Evolutionary conservation across 2,329 filamentous ascomycete species (phyloP).

Genomic region (Pseudogymnoascus sp.): DNA sequence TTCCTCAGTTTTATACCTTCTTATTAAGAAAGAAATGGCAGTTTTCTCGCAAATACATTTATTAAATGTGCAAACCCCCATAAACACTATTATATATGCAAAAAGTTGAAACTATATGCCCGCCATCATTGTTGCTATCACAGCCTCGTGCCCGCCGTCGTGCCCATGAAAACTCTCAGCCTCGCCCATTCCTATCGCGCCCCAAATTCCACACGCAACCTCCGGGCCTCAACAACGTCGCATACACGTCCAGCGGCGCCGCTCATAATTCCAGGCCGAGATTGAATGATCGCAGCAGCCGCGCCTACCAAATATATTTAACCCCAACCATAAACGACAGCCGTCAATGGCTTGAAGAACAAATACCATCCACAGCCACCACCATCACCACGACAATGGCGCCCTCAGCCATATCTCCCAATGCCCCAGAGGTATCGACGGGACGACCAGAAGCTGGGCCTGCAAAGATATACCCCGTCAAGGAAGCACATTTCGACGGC

Average conservation of each 20-base stretch:
- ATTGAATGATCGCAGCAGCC: background rate
- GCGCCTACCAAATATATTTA: background rate
- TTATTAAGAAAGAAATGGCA: background rate
- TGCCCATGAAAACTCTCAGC: constrained; percentile 2
- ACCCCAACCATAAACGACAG: constrained; percentile 33
- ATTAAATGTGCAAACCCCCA: background rate
- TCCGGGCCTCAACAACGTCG: background rate
- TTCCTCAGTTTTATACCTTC: constrained; percentile 1
- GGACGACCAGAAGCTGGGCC: constrained; percentile 30
- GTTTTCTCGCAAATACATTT: background rate
- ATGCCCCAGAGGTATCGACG: constrained; percentile 10
- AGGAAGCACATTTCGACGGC: constrained; percentile 54
- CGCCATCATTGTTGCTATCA: background rate
- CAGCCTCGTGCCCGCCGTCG: constrained; percentile 6
- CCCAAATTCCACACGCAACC: background rate
- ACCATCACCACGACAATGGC: constrained; percentile 22
- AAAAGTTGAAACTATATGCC: background rate
- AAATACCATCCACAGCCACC: constrained; percentile 21
- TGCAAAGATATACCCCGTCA: constrained; percentile 51
- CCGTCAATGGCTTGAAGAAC: constrained; percentile 45
- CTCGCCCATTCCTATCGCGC: constrained; percentile 3
- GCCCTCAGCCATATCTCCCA: constrained; percentile 25
- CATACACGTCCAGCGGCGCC: background rate
- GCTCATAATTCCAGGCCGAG: background rate
- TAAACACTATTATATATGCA: background rate